Evolutionary conservation across 2,329 filamentous ascomycete genomes (phyloP).

Genomic region (Helicocarpus griseus): DNA sequence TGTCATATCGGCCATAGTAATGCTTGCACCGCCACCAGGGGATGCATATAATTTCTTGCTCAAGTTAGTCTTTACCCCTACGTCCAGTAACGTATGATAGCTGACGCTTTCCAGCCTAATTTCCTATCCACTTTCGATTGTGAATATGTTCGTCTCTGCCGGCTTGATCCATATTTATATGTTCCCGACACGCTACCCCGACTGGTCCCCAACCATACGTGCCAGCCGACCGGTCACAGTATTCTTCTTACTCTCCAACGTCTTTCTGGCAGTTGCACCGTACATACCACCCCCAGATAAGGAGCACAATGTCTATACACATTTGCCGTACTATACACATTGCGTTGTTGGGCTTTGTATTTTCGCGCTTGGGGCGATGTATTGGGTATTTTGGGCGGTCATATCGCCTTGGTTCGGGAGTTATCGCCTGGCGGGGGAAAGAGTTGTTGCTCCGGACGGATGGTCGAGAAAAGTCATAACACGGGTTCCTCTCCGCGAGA

Average conservation of each 20-base stretch:
- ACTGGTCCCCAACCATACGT: constrained; percentile 41
- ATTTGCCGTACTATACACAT: constrained; percentile 45
- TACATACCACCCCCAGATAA: constrained; percentile 39
- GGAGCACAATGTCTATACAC: constrained; percentile 42
- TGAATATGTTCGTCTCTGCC: constrained; percentile 43
- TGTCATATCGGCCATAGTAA: constrained; percentile 54
- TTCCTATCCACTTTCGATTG: constrained; percentile 34
- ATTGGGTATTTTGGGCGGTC: constrained; percentile 44
- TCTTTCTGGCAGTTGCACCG: constrained; percentile 44
- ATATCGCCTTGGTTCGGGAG: constrained; percentile 34
- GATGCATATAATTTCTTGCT: constrained; percentile 56
- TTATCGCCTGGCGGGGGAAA: constrained; percentile 48
- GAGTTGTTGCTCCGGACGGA: constrained; percentile 49
- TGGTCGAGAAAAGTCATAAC: constrained; percentile 52
- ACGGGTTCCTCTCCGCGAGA: constrained; percentile 26
- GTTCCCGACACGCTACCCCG: constrained; percentile 28
- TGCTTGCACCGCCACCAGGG: constrained; percentile 57
- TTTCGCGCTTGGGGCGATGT: constrained; percentile 41
- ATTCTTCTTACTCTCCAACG: constrained; percentile 45
- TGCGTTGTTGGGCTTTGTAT: constrained; percentile 44
- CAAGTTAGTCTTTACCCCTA: constrained; percentile 22
- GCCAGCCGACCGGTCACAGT: constrained; percentile 41
- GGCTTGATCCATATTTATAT: constrained; percentile 41
- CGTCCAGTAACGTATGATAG: neutral
- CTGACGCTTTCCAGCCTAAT: constrained; percentile 22